Base-by-base conservation (phyloP, 306 rosid genomes). In the Cucumis cinereus region DNA sequence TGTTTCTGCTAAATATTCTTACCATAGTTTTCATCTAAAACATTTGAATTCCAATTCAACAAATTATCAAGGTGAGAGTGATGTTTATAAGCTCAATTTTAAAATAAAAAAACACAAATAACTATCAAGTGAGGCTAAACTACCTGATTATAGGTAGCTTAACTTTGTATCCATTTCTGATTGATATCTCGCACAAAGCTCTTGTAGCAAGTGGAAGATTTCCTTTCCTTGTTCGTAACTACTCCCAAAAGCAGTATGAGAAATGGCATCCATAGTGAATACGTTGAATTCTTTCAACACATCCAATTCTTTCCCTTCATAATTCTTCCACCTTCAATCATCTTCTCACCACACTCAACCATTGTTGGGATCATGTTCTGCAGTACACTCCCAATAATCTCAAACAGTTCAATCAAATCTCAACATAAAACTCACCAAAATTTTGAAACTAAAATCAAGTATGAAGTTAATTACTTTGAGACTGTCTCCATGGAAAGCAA, bases 401-500 rank as follows among this genome's bases (percentile, higher is more conserved):
- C 53, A 13, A 0, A 43, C 49, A 45, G 52, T 45, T 45, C 52
- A 45, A 45, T 45, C 52, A 45, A 45, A 45, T 45, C 52, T 45
- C 52, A 4, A 45, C 52, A 45, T 40, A 40, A 40, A 40, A 7
- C 9, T 40, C 43, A 40, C 43, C 10, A 40, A 40, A 40, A 40
- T 1, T 40, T 40, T 40, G 43, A 45, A 45, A 45, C n/a, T 49
- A 49, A 49, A 49, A 49, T 49, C 54, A 14, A 49, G 54, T 6
- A 49, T 15, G 54, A 6, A 15, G 6, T 14, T 15, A 47, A 35
- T 77, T 73, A 83, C 87, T 47, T 74, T 86, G 43, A 86, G 78
- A 72, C 78, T 86, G 59, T 83, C 85, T 5, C 69, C 81, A 78
- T 85, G 89, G 45, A 85, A 81, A 49, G 85, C 83, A 72, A 35